These are phyloP conservation scores for Pyrus betulifolia DNA, from an alignment of 306 rosid species.

Conservation along the genomic window DNA sequence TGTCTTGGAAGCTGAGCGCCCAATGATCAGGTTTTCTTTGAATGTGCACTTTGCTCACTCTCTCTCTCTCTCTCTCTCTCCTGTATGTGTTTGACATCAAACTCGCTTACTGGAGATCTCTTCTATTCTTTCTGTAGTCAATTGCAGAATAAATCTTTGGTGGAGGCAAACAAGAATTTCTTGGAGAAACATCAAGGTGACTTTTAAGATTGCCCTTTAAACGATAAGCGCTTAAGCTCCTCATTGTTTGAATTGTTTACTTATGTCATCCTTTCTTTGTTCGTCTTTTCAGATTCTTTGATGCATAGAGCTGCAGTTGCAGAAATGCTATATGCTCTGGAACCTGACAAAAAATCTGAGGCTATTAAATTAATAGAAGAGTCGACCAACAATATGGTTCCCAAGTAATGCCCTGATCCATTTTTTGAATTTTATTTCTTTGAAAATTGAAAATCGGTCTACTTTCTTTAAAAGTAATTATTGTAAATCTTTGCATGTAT, in stretches of 20 bases:
- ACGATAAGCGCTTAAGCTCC: background rate
- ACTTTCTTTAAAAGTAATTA: background rate
- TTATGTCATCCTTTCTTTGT: constrained; percentile 5
- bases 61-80: background rate
- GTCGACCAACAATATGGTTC: constrained; percentile 49
- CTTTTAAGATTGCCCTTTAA: background rate
- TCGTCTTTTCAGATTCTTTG: constrained; percentile 59
- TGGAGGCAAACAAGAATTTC: constrained; percentile 62
- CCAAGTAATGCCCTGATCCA: constrained; percentile 36
- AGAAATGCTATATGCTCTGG: constrained; percentile 62
- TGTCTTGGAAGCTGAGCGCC: constrained; percentile 85
- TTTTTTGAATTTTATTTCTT: background rate
- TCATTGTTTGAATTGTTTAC: background rate
- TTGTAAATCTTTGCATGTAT: constrained; percentile 10
- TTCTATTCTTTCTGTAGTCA: constrained; percentile 44
- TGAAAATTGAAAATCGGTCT: constrained; percentile 4
- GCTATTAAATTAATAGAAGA: constrained; percentile 74
- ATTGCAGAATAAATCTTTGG: constrained; percentile 67
- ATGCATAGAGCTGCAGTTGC: constrained; percentile 86
- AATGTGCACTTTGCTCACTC: background rate
- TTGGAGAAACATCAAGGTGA: constrained; percentile 80
- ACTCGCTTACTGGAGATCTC: background rate
- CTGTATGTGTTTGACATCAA: background rate
- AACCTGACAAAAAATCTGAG: constrained; percentile 57
- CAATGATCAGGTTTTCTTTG: constrained; percentile 59